Percentiles rank a stretch among this genome's conserved stretches.
Evolutionary conservation across 2,329 filamentous ascomycete genomes (phyloP).

Genomic region (Trichoderma oligosporum): DNA sequence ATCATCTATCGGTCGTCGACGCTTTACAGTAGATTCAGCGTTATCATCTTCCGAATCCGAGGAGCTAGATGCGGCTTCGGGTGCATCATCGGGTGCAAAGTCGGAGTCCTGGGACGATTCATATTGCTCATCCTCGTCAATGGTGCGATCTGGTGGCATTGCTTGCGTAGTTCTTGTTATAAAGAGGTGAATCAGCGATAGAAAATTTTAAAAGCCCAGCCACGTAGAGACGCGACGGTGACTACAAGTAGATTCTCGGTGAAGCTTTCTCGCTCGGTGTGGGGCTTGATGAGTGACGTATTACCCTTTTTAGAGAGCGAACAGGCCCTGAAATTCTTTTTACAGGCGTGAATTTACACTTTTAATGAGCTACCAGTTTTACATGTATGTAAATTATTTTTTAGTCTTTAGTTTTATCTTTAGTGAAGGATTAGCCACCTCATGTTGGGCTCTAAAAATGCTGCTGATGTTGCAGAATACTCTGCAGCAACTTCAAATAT

Average conservation of each 20-base stretch:
- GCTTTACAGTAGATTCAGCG: conserved; percentile 28
- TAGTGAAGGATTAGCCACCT: neutral
- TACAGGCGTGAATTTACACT: too few relatives aligned
- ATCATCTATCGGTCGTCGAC: conserved; percentile 22
- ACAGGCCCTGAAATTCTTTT: too few relatives aligned
- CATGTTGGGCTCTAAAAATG: too few relatives aligned
- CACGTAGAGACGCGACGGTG: conserved; percentile 14
- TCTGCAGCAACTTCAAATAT: neutral
- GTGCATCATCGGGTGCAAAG: conserved; percentile 58
- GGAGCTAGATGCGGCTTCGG: conserved; percentile 45
- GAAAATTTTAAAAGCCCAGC: neutral
- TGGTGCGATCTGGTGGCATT: conserved; percentile 42
- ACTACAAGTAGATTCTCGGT: conserved; percentile 10
- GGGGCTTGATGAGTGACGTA: conserved; percentile 18
- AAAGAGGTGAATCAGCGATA: neutral
- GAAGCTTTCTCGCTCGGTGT: conserved; percentile 8
- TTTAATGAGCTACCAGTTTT: too few relatives aligned
- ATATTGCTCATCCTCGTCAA: conserved; percentile 55
- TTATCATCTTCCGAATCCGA: conserved; percentile 48
- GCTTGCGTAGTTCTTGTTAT: conserved; percentile 30
- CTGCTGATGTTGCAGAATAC: neutral
- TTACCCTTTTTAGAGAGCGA: neutral
- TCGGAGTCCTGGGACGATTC: conserved; percentile 70
- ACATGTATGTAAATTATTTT: too few relatives aligned
- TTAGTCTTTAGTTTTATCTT: too few relatives aligned